Base-by-base conservation (phyloP, 208 protist genomes). In the Trypanosoma vivax region DNA sequence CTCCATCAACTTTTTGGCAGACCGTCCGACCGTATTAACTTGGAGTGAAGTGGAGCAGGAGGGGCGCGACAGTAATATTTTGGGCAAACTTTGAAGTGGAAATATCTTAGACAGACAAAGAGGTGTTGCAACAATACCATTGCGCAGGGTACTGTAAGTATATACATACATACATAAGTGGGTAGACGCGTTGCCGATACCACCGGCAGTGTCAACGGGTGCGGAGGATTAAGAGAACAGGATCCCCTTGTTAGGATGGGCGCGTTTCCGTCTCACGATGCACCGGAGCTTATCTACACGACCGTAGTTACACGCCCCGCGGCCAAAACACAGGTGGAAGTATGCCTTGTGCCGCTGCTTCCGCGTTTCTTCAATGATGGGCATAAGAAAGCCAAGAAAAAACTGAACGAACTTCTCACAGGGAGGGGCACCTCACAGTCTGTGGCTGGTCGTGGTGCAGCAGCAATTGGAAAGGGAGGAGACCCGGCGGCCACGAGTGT, bases 321-420 rank as follows among this genome's bases (percentile, higher is more conserved):
- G 47, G 72, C 50, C n/a, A 50, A 67, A 1, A 57, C 50, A 2
- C 43, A 47, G 13, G 70, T 79, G 2, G 85, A 92, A 45, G 65
- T 92, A 11, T 87, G 80, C 46, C 79, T 92, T 38, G 63, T 92
- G 28, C 85, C 85, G 0, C 72, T 92, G 10, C 50, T 90, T 16
- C 75, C 81, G n/a, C 80, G 81, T 7, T 78, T 88, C 76, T 92
- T 89, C 67, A 89, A 92, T 48, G 80, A 89, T 61, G 72, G 63
- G 13, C 77, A 88, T 55, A 81, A 67, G n/a, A 57, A 58, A 38
- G 50, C 45, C 0, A 65, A 65, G 59, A 55, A 41, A 27, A 65
- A 58, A 28, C 59, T 65, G 40, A 65, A 57, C 18, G 59, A 65
- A 16, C 40, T 65, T 27, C 42, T 65, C 0, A 5, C 50, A 19